Percentiles rank a stretch among this genome's conserved stretches.
Evolutionary conservation across 179 eudicot genomes (phyloP).

Genomic region (Camellia oleifera): DNA sequence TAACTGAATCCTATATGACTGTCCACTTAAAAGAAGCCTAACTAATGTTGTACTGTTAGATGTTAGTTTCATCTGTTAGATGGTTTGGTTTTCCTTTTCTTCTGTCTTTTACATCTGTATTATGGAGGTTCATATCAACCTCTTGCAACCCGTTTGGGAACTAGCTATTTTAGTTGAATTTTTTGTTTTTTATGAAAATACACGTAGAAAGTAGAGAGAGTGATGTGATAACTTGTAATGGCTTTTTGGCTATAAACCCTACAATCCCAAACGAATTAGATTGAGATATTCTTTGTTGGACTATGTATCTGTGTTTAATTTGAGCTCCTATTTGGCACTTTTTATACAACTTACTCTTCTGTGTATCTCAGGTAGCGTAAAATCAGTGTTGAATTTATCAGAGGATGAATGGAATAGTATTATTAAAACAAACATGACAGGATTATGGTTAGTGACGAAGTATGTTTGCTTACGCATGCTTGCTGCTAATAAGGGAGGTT

Average conservation of each 20-base stretch:
- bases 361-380: slow-evolving; percentile 26
- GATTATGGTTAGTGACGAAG: slow-evolving; percentile 43
- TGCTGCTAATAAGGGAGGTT: slow-evolving; percentile 55
- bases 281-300: background rate
- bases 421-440: slow-evolving; percentile 34
- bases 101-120: background rate
- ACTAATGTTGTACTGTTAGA: too few species aligned
- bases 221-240: too few species aligned
- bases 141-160: too few species aligned
- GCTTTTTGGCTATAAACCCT: too few species aligned
- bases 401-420: slow-evolving; percentile 41
- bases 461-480: slow-evolving; percentile 45
- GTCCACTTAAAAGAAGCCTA: too few species aligned
- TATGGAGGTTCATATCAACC: background rate
- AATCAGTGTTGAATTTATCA: slow-evolving; percentile 25
- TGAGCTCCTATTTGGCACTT: background rate
- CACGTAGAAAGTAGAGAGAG: too few species aligned
- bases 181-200: too few species aligned
- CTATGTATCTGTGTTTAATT: background rate
- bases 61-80: too few species aligned
- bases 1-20: too few species aligned
- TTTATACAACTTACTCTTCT: background rate
- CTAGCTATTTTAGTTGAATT: too few species aligned
- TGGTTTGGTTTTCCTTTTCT: background rate
- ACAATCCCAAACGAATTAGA: background rate